phyloP scores from a whole-genome alignment of 2,329 filamentous ascomycete species.

The Talaromyces piceae region DNA sequence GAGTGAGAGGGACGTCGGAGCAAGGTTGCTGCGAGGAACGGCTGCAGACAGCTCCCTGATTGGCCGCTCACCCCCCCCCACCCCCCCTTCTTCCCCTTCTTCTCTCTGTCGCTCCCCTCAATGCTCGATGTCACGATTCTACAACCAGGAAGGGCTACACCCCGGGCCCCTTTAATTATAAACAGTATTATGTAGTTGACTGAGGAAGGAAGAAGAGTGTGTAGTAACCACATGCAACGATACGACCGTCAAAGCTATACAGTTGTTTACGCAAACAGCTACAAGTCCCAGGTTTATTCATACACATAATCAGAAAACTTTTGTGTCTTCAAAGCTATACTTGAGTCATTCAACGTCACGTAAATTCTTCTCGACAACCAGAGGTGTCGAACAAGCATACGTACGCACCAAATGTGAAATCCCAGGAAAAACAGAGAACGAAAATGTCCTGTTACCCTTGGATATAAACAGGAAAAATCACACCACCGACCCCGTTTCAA shows the following conservation, averaged over 20 bases:
- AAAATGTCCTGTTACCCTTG: too few species aligned
- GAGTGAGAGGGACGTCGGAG: neutral
- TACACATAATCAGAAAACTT: too few species aligned
- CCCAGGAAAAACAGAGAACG: neutral
- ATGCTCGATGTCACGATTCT: neutral
- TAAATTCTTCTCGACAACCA: neutral
- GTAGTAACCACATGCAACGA: too few species aligned
- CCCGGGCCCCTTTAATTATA: too few species aligned
- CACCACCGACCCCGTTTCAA: neutral
- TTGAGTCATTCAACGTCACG: neutral
- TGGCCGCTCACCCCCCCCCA: neutral
- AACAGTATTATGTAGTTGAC: too few species aligned
- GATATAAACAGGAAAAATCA: neutral
- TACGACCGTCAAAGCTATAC: too few species aligned
- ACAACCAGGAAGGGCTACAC: neutral
- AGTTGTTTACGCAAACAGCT: too few species aligned
- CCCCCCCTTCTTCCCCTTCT: neutral
- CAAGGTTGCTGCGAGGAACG: neutral
- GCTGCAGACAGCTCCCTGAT: neutral
- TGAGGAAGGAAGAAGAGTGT: too few species aligned
- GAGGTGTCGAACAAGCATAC: neutral
- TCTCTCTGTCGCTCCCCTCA: neutral
- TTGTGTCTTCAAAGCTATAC: neutral
- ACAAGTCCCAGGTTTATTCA: too few species aligned
- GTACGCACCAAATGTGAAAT: neutral